Base-by-base conservation (phyloP, 2,329 filamentous ascomycete species). In the Diaporthe eres region DNA sequence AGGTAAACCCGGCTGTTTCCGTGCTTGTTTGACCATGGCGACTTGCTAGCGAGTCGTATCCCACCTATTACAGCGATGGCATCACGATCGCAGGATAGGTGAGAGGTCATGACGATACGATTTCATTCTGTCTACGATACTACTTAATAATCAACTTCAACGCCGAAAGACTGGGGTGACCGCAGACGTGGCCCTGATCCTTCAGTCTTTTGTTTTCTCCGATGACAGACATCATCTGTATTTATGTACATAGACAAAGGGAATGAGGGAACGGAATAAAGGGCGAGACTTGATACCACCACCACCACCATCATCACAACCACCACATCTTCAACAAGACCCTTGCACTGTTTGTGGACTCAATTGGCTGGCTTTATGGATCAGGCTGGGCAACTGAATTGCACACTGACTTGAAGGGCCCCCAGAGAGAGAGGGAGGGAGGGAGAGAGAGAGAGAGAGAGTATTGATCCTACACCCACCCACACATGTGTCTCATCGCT, bases 231-330 rank as follows among this genome's bases (percentile, higher is more conserved):
- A 74, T 47, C 63, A 58, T 57, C 39, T 76, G 72, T 74, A 71
- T 76, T 76, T 76, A 72, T 77, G 74, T 76, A 77, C 61, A 75
- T 73, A 75, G 58, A 73, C 57, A 60, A 44, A 47, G 22, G 71
- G 71, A 39, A 65, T 25, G 71, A 63, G 47, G 58, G 37, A 55
- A 73, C 47, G 71, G 71, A 53, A 73, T 61, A 61, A 63, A 61
- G 55, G 47, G 58, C 71, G 71, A 73, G 49, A 73, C 71, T 63
- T 73, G 58, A 73, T 73, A 63, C 58, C 58, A 72, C 55, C n/a
- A 60, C n/a, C 42, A 39, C 12, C 58, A 61, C 1, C 60, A 63
- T 4, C 60, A 65, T 15, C 31, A 25, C 44, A 37, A 58, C 42
- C 55, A 53, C 70, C 58, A 44, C 60, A 63, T 70, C 34, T 55